These are phyloP conservation scores for Suillus decipiens DNA, from an alignment of 768 basidiomycete species.

Conservation along the genomic window DNA sequence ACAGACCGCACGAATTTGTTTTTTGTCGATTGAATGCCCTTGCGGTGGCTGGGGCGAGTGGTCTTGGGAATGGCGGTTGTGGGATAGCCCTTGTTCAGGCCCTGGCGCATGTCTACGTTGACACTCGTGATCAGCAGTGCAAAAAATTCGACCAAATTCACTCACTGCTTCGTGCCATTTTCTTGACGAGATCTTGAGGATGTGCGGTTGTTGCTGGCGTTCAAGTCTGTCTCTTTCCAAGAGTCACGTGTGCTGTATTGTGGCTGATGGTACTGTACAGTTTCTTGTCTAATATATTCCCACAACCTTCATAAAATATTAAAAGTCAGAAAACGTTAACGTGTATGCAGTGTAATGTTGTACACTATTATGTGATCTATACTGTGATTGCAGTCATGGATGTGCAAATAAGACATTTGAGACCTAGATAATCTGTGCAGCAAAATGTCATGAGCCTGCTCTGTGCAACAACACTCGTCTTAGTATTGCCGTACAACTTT, in stretches of 20 bases:
- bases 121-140: constrained; percentile 16
- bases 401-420: constrained; percentile 23
- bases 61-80: constrained; percentile 81
- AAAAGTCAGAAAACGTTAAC: background rate
- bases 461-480: constrained; percentile 3
- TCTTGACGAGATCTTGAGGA: constrained; percentile 58
- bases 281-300: constrained; percentile 31
- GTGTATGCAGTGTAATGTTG: constrained; percentile 3
- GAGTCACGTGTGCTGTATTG: constrained; percentile 40
- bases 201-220: constrained; percentile 19
- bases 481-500: constrained; percentile 51
- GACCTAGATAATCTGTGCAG: constrained; percentile 22
- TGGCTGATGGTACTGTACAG: constrained; percentile 67
- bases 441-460: constrained; percentile 1
- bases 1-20: constrained; percentile 93
- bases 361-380: constrained; percentile 12
- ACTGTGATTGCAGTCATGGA: constrained; percentile 9
- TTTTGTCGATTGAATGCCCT: constrained; percentile 87
- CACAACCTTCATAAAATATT: constrained; percentile 12
- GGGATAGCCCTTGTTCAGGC: constrained; percentile 86
- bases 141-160: constrained; percentile 14
- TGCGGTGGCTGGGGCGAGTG: constrained; percentile 83
- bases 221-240: constrained; percentile 22
- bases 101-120: constrained; percentile 73
- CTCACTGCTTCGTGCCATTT: constrained; percentile 81